Base-by-base conservation (phyloP, 768 basidiomycete genomes). In the Pleurotus tuoliensis region DNA sequence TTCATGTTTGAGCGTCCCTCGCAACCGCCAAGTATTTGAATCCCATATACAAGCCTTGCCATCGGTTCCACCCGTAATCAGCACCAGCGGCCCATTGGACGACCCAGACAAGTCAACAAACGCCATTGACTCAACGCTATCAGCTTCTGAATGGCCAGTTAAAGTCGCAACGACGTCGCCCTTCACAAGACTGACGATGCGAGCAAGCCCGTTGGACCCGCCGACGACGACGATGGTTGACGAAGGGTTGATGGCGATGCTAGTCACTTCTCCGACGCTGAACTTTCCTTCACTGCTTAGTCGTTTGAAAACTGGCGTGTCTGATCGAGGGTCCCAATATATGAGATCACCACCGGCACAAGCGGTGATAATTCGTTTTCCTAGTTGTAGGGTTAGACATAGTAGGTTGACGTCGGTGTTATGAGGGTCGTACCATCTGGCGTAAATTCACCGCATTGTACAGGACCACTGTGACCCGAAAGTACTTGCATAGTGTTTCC, bases 401-500 rank as follows among this genome's bases (percentile, higher is more conserved):
- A 39, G 55, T 44, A 61, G 27, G 47, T 38, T 27, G 27, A 37
- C 41, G 15, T 20, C 11, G n/a, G 16, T 47, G 43, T 3, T 38
- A 11, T 4, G 55, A 16, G 48, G 3, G 30, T 34, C 71, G 54
- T 64, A 86, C 92, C 94, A 69, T 94, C 92, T 9, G 95, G 92
- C 0, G 93, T 94, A 72, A 96, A 98, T 62, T 87, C 82, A 46
- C 96, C 95, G 58, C 89, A 88, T 47, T 91, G 87, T 3, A 94
- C 87, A 4, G 94, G 72, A 4, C 88, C 83, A 0, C 84, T 85
- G 71, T 99, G 97, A 0, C 93, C 93, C 1, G 92, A 89, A 63
- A 98, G 92, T 6, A 98, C 95, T 66, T 94, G 90, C 90, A 99
- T 95, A 51, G 88, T 95, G 61, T 84, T 90, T 43, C 97, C 97